Conservation (phyloP, 139 green algal species). For the Closterium sp. region DNA sequence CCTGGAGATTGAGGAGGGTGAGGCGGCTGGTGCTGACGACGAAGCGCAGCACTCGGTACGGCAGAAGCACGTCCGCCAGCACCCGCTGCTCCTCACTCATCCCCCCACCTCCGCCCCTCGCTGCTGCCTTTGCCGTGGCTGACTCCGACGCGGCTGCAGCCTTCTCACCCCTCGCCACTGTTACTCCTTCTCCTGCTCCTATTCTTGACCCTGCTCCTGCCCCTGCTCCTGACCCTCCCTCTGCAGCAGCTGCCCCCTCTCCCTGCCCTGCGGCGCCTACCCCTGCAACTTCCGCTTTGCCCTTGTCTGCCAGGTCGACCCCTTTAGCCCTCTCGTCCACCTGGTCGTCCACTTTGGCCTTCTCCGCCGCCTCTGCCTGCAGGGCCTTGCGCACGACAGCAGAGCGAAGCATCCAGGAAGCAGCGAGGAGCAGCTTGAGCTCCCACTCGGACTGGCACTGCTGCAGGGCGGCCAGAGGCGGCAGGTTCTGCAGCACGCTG, state of each 20-base stretch:
- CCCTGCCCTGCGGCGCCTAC: too few relatives aligned
- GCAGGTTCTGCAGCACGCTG: neutral
- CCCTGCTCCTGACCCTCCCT: too few relatives aligned
- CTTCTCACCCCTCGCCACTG: neutral
- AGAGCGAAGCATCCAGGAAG: neutral
- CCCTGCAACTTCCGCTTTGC: too few relatives aligned
- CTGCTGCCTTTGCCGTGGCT: neutral
- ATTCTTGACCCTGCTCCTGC: neutral
- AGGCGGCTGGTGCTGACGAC: slow-evolving; percentile 12
- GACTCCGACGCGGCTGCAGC: neutral
- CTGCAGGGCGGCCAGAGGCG: neutral
- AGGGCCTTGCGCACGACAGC: neutral
- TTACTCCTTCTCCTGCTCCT: neutral
- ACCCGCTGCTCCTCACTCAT: neutral
- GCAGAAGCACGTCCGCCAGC: neutral
- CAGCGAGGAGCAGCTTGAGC: neutral
- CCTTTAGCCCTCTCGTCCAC: neutral
- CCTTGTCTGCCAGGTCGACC: neutral
- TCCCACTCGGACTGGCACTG: neutral
- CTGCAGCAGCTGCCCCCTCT: too few relatives aligned
- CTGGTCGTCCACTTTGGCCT: neutral
- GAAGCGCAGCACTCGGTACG: slow-evolving; percentile 10
- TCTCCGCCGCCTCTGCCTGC: neutral
- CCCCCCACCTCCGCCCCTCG: neutral
- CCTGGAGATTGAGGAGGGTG: neutral